phyloP scores from a whole-genome alignment of 768 basidiomycete genomes.

The Tremella yokohamensis region DNA sequence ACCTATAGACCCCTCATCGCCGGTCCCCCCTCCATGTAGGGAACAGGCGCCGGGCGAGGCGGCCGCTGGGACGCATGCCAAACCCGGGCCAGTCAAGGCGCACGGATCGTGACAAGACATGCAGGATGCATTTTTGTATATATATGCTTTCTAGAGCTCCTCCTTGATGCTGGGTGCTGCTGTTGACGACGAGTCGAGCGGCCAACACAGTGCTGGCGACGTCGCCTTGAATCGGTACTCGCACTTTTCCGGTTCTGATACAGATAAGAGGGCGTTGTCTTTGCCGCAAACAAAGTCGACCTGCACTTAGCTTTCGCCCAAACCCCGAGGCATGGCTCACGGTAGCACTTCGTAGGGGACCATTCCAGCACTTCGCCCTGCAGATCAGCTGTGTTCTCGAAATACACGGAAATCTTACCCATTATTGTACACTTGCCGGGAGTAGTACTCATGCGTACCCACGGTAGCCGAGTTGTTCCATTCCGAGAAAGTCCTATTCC shows the following conservation, averaged over 20 bases:
- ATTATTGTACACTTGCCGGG: slow-evolving; percentile 70
- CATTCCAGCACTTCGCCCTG: slow-evolving; percentile 94
- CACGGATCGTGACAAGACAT: slow-evolving; percentile 7
- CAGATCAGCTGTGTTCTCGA: slow-evolving; percentile 34
- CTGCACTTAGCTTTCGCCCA: slow-evolving; percentile 51
- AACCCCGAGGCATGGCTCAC: slow-evolving; percentile 5
- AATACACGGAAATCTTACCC: slow-evolving; percentile 30
- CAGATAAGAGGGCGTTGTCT: slow-evolving; percentile 71
- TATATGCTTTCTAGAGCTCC: slow-evolving; percentile 20
- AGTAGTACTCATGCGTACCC: slow-evolving; percentile 68
- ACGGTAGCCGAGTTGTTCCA: slow-evolving; percentile 69
- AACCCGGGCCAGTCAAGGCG: slow-evolving; percentile 16
- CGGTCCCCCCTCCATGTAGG: slow-evolving; percentile 45
- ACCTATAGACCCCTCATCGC: slow-evolving; percentile 43
- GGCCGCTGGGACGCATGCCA: slow-evolving; percentile 3
- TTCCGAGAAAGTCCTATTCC: slow-evolving; percentile 58
- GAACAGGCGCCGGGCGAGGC: slow-evolving; percentile 6
- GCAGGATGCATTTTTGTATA: slow-evolving; percentile 6
- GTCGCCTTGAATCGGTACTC: slow-evolving; percentile 86
- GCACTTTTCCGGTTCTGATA: slow-evolving; percentile 92
- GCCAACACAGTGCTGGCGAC: slow-evolving; percentile 73
- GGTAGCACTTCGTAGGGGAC: slow-evolving; percentile 78
- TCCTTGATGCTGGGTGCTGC: slow-evolving; percentile 27
- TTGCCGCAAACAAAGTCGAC: slow-evolving; percentile 78
- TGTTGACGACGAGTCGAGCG: slow-evolving; percentile 19